Base-by-base conservation (phyloP, 2,329 filamentous ascomycete genomes). In the Trichoderma sp. region DNA sequence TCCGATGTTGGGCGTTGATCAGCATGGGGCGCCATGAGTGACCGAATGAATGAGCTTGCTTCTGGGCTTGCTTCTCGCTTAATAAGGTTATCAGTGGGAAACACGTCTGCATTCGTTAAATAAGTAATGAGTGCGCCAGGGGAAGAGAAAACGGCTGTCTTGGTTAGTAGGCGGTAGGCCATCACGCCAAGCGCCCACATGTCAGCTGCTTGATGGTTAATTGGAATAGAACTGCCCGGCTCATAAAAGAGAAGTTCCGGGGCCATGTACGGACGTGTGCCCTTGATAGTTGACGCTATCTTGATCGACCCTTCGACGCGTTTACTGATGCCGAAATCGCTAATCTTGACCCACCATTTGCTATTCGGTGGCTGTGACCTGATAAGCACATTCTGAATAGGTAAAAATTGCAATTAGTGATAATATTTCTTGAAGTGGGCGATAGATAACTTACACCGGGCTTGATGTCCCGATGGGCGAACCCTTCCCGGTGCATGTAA, bases 321-420 rank as follows among this genome's bases (percentile, higher is more conserved):
- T 47, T 75, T 75, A 72, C 72, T 76, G 24, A 75, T 71, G 27
- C 75, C 75, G 31, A 76, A 73, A 31, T 75, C 74, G 2, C 70
- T 61, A 0, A 76, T 40, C 63, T 75, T 75, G 11, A 75, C 70
- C 71, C 72, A 75, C 74, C 73, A 75, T 16, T 58, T 40, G 16
- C n/a, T 40, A 4, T 19, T 58, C 4, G 56, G 56, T 19, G 56
- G 56, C n/a, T 27, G 56, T 21, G 56, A 37, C 21, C 56, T 27
- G 33, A 58, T 58, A 37, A 58, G 56, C n/a, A 58, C 56, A 24
- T 58, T 58, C 56, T 58, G 37, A 27, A 40, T 7, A 16, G n/a
- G n/a, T 3, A 16, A n/a, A 40, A 16, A 11, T 24, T 6, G 29
- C 5, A 37, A 14, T 58, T 24, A 58, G 5, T 24, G 14, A 7